Conservation (phyloP, 306 rosid species). For the Erythrophleum fordii region DNA sequence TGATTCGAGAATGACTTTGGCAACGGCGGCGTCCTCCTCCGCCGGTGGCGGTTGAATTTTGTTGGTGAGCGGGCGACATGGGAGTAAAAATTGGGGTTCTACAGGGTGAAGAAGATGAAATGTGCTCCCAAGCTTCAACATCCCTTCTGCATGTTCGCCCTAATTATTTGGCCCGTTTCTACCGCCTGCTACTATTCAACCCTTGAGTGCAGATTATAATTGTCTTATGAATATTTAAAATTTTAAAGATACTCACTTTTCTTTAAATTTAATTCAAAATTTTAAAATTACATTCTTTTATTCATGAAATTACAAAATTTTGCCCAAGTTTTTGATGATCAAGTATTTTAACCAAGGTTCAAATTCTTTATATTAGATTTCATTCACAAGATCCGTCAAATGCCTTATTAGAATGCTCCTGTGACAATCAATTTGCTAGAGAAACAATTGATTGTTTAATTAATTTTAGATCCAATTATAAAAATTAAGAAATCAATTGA, state of each 20-base stretch:
- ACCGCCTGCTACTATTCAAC: too few species aligned
- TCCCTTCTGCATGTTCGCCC: background rate
- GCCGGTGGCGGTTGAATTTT: background rate
- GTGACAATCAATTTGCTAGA: background rate
- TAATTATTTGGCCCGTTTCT: too few species aligned
- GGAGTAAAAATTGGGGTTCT: slow-evolving; percentile 25
- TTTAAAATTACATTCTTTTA: too few species aligned
- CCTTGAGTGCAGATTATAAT: too few species aligned
- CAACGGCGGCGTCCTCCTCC: slow-evolving; percentile 46
- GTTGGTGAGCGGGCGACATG: slow-evolving; percentile 32
- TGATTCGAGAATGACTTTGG: slow-evolving; percentile 64
- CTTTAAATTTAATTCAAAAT: too few species aligned
- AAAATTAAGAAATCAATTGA: background rate
- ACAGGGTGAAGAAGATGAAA: background rate
- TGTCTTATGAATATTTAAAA: too few species aligned
- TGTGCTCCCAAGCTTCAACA: background rate
- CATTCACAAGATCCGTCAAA: too few species aligned
- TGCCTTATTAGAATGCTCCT: too few species aligned
- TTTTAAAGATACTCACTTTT: too few species aligned
- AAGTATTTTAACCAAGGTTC: too few species aligned
- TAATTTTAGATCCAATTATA: background rate
- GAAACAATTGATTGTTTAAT: background rate
- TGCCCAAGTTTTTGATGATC: background rate
- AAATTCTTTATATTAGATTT: background rate
- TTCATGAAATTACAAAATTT: too few species aligned